phyloP scores from a whole-genome alignment of 352 stramenopile species.

The Phytopythium chamaehyphon region DNA sequence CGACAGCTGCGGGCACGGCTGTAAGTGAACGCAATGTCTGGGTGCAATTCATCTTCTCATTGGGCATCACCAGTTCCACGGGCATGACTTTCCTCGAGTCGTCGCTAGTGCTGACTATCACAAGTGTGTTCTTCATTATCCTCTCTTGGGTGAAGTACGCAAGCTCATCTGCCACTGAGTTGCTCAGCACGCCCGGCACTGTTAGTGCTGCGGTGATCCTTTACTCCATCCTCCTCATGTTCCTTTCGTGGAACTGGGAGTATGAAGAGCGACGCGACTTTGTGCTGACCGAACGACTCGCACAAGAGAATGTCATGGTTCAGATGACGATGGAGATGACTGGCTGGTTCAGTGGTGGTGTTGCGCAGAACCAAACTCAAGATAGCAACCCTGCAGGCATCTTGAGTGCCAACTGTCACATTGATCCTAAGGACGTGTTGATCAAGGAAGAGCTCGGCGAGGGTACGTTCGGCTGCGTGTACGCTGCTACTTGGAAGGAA shows the following conservation, averaged over 20 bases:
- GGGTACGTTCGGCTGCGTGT: constrained; percentile 75
- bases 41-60: constrained; percentile 85
- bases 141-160: constrained; percentile 65
- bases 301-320: constrained; percentile 83
- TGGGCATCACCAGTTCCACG: constrained; percentile 79
- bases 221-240: constrained; percentile 77
- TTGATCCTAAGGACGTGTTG: constrained; percentile 78
- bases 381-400: constrained; percentile 45
- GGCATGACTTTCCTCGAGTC: constrained; percentile 73
- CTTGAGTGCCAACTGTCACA: constrained; percentile 78
- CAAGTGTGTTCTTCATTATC: constrained; percentile 73
- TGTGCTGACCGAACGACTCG: constrained; percentile 72
- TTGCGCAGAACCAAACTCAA: constrained; percentile 41
- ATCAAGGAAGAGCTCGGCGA: constrained; percentile 76
- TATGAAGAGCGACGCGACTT: constrained; percentile 87
- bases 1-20: constrained; percentile 59
- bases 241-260: constrained; percentile 86
- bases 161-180: constrained; percentile 17
- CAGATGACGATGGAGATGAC: constrained; percentile 90
- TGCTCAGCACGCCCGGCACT: constrained; percentile 61
- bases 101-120: constrained; percentile 42
- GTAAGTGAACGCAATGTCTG: constrained; percentile 82
- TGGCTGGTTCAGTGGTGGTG: constrained; percentile 79
- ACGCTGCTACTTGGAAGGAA: constrained; percentile 77
- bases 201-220: constrained; percentile 66